Conservation (phyloP, 1,284 basidiomycete genomes). For the Tranzscheliella williamsii region DNA sequence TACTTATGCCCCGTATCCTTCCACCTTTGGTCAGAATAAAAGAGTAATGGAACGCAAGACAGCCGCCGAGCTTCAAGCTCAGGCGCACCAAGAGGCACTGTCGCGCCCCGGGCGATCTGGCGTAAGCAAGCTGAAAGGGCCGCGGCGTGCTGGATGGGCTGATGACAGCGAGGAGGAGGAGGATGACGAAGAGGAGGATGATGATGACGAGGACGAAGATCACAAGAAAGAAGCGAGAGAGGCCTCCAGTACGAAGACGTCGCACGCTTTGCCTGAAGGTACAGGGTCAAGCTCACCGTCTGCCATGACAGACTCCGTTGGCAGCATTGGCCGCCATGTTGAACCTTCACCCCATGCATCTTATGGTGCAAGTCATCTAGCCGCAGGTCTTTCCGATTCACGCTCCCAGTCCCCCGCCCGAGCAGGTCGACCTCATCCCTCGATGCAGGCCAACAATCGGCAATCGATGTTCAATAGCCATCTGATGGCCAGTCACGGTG, state of each 20-base stretch:
- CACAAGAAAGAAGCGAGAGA: background rate
- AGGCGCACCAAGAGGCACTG: slow-evolving; percentile 50
- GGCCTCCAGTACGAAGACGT: slow-evolving; percentile 4
- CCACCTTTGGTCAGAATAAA: slow-evolving; percentile 53
- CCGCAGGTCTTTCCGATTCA: slow-evolving; percentile 10
- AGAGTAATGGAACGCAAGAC: slow-evolving; percentile 47
- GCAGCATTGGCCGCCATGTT: slow-evolving; percentile 11
- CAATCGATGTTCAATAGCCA: slow-evolving; percentile 50
- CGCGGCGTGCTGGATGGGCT: slow-evolving; percentile 35
- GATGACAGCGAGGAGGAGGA: slow-evolving; percentile 47
- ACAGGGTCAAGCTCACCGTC: slow-evolving; percentile 1
- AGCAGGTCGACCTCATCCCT: slow-evolving; percentile 18
- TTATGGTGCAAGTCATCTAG: slow-evolving; percentile 16
- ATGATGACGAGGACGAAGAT: slow-evolving; percentile 49
- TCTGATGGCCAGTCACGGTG: slow-evolving; percentile 39
- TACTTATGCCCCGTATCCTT: slow-evolving; percentile 34
- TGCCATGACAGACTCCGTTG: slow-evolving; percentile 19
- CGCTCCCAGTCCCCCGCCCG: slow-evolving; percentile 19
- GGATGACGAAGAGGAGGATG: slow-evolving; percentile 52
- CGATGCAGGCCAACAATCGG: slow-evolving; percentile 32
- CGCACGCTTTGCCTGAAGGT: slow-evolving; percentile 3
- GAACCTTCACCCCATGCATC: slow-evolving; percentile 18
- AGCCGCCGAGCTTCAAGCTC: slow-evolving; percentile 49
- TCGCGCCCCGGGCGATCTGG: slow-evolving; percentile 38
- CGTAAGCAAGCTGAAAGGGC: slow-evolving; percentile 32